Base-by-base conservation (phyloP, 805 yeast species). In the Candida sakaeoensis region DNA sequence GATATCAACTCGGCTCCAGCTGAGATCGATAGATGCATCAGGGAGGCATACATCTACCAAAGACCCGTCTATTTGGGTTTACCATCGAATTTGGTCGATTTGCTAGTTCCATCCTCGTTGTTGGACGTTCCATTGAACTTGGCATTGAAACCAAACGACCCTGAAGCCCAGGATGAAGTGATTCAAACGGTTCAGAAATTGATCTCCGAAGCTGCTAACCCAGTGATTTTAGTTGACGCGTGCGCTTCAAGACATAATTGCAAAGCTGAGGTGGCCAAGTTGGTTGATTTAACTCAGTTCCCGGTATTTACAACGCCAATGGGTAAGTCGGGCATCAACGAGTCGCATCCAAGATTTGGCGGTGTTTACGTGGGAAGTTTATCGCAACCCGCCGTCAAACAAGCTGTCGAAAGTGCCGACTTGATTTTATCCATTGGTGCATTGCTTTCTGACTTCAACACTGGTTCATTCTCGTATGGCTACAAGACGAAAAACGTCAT, bases 361-460 rank as follows among this genome's bases (percentile, higher is more conserved):
- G 95, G 95, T 64, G 87, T 82, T 42, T 86, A 86, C 60, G 85
- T 85, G 43, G 95, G 95, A 53, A 72, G 84, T n/a, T 68, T 87
- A 52, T 82, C 95, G 14, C 55, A 59, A 36, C 69, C 70, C 3
- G 54, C 54, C 25, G 70, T 65, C 24, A 64, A 60, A 48, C 63
- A 60, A 39, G 60, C 61, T 14, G 71, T 65, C 28, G 70, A 65
- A 53, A 45, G 51, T 29, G 55, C 65, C 68, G 95, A 86, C 65
- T 72, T 85, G 61, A 73, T 86, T 42, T 61, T 86, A 45, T 81
- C 91, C 24, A 75, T 85, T 51, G 95, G 95, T 63, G 90, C 89
- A 37, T 68, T 86, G 58, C 69, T 86, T 57, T 85, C 93, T 37
- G 95, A 86, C 65, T 87, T 83, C 79, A 86, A 86, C 75, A 86